Evolutionary conservation across 2,329 filamentous ascomycete species (phyloP).

Genomic region (Curvularia sp.): DNA sequence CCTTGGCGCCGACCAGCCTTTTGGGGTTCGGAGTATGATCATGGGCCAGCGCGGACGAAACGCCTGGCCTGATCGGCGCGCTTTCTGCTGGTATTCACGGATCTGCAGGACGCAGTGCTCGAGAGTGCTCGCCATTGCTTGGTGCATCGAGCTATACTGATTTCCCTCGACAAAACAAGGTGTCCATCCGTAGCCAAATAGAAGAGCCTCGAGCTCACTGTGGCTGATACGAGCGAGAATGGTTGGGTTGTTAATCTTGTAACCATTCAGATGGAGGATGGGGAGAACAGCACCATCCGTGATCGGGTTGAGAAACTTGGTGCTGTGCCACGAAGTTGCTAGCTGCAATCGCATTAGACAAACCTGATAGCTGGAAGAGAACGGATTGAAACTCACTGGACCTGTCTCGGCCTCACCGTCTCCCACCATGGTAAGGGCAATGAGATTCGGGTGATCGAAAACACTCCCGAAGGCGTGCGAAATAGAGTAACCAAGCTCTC

Average conservation of each 20-base stretch:
- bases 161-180: slow-evolving; percentile 82
- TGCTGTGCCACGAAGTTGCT: slow-evolving; percentile 82
- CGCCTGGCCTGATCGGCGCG: slow-evolving; percentile 71
- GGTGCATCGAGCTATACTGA: slow-evolving; percentile 76
- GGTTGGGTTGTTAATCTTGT: slow-evolving; percentile 63
- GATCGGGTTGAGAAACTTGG: slow-evolving; percentile 81
- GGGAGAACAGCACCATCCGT: slow-evolving; percentile 79
- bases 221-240: slow-evolving; percentile 75
- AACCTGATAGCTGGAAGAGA: no score
- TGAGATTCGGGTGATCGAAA: slow-evolving; percentile 76
- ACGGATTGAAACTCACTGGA: slow-evolving; percentile 49
- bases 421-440: slow-evolving; percentile 78
- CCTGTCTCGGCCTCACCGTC: slow-evolving; percentile 83
- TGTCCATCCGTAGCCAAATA: slow-evolving; percentile 77
- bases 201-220: slow-evolving; percentile 72
- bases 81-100: slow-evolving; percentile 71
- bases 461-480: slow-evolving; percentile 80
- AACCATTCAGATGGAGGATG: slow-evolving; percentile 79
- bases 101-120: slow-evolving; percentile 77
- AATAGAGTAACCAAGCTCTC: slow-evolving; percentile 79
- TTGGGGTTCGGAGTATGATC: slow-evolving; percentile 77
- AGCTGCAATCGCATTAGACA: slow-evolving; percentile 46
- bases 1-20: slow-evolving; percentile 79
- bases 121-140: slow-evolving; percentile 79
- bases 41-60: slow-evolving; percentile 79